Evolutionary conservation across 805 yeast species (phyloP).

Genomic region (Starmerella powellii): DNA sequence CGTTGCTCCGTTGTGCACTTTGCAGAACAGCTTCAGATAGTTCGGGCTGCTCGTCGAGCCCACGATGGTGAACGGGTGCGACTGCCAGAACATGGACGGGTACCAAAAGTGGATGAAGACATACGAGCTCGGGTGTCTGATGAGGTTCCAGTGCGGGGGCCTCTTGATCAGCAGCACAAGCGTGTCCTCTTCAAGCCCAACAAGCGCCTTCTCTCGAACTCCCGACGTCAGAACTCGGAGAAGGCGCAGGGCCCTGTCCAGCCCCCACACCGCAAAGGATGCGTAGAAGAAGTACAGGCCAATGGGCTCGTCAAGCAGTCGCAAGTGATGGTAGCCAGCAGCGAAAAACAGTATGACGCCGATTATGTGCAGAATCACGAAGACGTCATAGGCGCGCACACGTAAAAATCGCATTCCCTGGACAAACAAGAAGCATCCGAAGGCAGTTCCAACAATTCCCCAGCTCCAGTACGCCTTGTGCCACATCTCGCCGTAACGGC

Average conservation of each 20-base stretch:
- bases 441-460: constrained; percentile 22
- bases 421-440: constrained; percentile 34
- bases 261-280: constrained; percentile 54
- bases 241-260: constrained; percentile 50
- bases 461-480: constrained; percentile 16
- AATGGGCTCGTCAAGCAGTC: constrained; percentile 13
- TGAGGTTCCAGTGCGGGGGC: constrained; percentile 39
- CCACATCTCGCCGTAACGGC: constrained; percentile 14
- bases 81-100: constrained; percentile 48
- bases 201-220: constrained; percentile 2
- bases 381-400: constrained; percentile 42
- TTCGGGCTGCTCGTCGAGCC: constrained; percentile 11
- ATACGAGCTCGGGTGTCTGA: constrained; percentile 40
- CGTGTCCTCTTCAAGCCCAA: constrained; percentile 12
- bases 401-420: constrained; percentile 44
- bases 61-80: constrained; percentile 55
- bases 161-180: constrained; percentile 24
- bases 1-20: constrained; percentile 45
- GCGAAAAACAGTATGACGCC: constrained; percentile 37
- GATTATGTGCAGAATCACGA: constrained; percentile 43
- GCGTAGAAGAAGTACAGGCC: constrained; percentile 35
- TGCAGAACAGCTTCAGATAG: constrained; percentile 19
- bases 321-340: constrained; percentile 45
- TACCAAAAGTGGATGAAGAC: constrained; percentile 42
- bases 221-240: constrained; percentile 33